Conservation (phyloP, 2,329 filamentous ascomycete species). For the Epichloe typhina region DNA sequence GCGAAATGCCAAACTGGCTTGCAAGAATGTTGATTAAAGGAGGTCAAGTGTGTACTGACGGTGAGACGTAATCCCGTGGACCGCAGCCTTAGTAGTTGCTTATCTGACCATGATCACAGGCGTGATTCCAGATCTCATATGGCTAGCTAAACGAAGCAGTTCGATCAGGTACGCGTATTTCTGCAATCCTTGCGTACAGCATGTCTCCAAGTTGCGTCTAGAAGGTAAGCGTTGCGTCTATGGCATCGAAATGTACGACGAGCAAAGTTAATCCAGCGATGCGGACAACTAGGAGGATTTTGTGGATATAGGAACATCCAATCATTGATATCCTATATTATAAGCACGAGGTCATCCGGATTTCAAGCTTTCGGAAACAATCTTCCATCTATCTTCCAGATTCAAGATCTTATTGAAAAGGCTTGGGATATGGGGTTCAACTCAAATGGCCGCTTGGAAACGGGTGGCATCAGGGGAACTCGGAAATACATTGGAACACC, state of each 20-base stretch:
- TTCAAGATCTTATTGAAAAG: conserved; percentile 76
- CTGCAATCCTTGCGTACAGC: conserved; percentile 61
- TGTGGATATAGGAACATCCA: conserved; percentile 95
- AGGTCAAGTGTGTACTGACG: conserved; percentile 6
- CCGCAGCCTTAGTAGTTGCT: neutral
- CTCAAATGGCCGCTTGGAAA: conserved; percentile 59
- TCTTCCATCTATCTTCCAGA: conserved; percentile 63
- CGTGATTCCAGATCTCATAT: conserved; percentile 48
- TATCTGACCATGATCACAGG: conserved; percentile 18
- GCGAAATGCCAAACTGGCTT: conserved; percentile 6
- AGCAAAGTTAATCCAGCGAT: neutral
- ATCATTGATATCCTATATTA: conserved; percentile 72
- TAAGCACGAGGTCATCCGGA: conserved; percentile 42
- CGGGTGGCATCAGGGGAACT: conserved; percentile 75
- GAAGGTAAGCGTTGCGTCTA: conserved; percentile 41
- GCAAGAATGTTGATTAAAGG: neutral
- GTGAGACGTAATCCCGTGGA: neutral
- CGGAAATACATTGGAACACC: conserved; percentile 92
- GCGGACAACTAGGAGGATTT: conserved; percentile 52
- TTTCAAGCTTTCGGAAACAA: conserved; percentile 43
- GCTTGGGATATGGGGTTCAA: conserved; percentile 86
- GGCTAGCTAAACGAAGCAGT: conserved; percentile 50
- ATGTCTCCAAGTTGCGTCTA: conserved; percentile 67
- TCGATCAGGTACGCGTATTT: conserved; percentile 59
- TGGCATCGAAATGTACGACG: neutral